Base-by-base conservation (phyloP, 495 filamentous ascomycete genomes). In the Xylaria venustula region DNA sequence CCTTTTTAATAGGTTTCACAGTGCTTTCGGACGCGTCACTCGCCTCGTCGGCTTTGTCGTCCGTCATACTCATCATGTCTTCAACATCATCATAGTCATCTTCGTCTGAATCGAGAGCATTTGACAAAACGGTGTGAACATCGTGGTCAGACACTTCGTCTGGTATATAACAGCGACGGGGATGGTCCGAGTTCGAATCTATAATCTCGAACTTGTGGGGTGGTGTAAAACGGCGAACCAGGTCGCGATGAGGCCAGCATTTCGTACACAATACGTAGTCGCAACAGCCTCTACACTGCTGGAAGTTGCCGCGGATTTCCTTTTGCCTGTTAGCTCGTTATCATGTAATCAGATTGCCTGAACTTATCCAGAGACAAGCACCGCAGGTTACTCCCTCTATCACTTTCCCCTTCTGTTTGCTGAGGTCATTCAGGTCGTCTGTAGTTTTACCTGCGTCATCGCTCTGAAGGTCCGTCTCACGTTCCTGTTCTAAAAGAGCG, bases 231-330 rank as follows among this genome's bases (percentile, higher is more conserved):
- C 19, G 1, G 17, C 47, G 54, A 19, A 47, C 19, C 4, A 41
- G 19, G 17, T 46, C 54, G 20, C 34, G 54, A 42, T 47, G 54
- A 6, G 34, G 36, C 25, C 34, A 46, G 22, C 54, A 57, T 46
- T 57, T 57, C 37, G n/a, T 5, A 40, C 54, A 57, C 26, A 57
- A 17, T 7, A 7, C 37, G 19, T 26, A 30, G 25, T 57, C 54
- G 23, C 26, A 17, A n/a, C 54, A 57, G 2, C n/a, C 26, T 46
- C 17, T 45, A 45, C 54, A 57, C 15, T 2, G 3, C 23, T 57
- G 34, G n/a, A 6, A 26, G 41, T 46, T 11, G 1, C 54, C 54
- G 4, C 40, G 54, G 34, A 57, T 57, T 17, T 23, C 46, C 54
- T 57, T 14, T 17, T 5, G n/a, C 14, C 22, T 45, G 42, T 45